phyloP scores from a whole-genome alignment of 305 asterid genomes.

The Petunia hybrid region DNA sequence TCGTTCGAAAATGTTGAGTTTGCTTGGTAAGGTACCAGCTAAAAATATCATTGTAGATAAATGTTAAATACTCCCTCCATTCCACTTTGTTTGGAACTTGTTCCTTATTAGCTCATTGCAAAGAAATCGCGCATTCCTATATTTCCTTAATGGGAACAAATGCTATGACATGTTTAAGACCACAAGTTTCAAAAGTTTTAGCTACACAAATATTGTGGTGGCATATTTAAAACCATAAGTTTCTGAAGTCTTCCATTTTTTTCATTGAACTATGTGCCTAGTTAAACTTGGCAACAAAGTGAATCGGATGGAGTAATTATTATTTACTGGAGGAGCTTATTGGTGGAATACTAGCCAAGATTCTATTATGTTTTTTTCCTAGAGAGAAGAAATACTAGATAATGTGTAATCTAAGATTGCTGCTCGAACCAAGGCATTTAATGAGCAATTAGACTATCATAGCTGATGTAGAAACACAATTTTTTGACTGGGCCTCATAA shows the following conservation, averaged over 20 bases:
- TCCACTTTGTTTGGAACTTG: too few relatives aligned
- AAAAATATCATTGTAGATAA: neutral
- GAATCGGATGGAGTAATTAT: neutral
- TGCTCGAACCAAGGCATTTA: neutral
- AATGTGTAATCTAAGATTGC: constrained; percentile 12
- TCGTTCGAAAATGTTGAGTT: neutral
- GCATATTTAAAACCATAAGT: too few relatives aligned
- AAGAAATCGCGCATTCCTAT: too few relatives aligned
- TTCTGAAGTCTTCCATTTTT: too few relatives aligned
- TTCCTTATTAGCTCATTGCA: too few relatives aligned
- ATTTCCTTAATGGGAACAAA: too few relatives aligned
- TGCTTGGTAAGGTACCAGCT: neutral
- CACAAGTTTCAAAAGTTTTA: too few relatives aligned
- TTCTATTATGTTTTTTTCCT: neutral
- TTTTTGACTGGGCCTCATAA: constrained; percentile 8
- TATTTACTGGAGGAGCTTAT: neutral
- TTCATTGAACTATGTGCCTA: too few relatives aligned
- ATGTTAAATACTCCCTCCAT: neutral
- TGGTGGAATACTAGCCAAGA: neutral
- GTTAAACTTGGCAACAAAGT: too few relatives aligned
- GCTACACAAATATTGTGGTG: too few relatives aligned
- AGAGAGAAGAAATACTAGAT: neutral
- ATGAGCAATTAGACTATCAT: neutral
- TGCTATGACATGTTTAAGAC: too few relatives aligned
- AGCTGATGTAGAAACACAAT: neutral